Conservation (phyloP, 2,329 filamentous ascomycete genomes). For the Fusarium tanahbumbuense region DNA sequence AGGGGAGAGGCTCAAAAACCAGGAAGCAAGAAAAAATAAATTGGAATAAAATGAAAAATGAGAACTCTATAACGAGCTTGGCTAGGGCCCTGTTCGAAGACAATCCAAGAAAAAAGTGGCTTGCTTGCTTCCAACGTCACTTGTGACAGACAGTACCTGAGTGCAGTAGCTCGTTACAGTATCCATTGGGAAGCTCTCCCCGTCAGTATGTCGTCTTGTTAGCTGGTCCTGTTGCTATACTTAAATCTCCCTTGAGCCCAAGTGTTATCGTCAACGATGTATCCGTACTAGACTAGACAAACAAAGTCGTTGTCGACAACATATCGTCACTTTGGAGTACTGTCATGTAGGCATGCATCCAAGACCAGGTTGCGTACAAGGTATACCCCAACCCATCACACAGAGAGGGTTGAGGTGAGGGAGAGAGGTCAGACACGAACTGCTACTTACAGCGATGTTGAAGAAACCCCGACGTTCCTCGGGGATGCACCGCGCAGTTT, state of each 20-base stretch:
- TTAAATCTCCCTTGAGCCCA: not conserved
- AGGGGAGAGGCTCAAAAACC: conserved; percentile 20
- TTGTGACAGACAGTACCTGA: not conserved
- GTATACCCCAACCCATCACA: conserved; percentile 27
- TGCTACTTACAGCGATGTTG: conserved; percentile 31
- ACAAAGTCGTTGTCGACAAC: conserved; percentile 10
- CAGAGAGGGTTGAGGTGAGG: conserved; percentile 6
- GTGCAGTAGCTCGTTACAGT: not conserved
- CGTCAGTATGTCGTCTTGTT: not conserved
- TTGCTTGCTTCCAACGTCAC: conserved; percentile 20
- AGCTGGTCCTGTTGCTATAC: not conserved
- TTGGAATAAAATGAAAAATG: conserved; percentile 29
- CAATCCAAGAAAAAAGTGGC: conserved; percentile 17
- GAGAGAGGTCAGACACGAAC: conserved; percentile 10
- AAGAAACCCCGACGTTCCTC: conserved; percentile 36
- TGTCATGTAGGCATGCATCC: conserved; percentile 8
- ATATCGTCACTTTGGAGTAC: conserved; percentile 16
- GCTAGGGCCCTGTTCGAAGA: conserved; percentile 17
- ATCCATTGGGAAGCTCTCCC: not conserved
- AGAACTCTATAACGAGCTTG: conserved; percentile 29
- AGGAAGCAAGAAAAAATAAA: conserved; percentile 27
- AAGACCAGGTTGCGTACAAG: conserved; percentile 30
- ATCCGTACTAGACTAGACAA: not conserved
- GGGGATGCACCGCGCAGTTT: conserved; percentile 18
- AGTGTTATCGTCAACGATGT: conserved; percentile 19